Base-by-base conservation (phyloP, 768 basidiomycete genomes). In the Russula vinacea region DNA sequence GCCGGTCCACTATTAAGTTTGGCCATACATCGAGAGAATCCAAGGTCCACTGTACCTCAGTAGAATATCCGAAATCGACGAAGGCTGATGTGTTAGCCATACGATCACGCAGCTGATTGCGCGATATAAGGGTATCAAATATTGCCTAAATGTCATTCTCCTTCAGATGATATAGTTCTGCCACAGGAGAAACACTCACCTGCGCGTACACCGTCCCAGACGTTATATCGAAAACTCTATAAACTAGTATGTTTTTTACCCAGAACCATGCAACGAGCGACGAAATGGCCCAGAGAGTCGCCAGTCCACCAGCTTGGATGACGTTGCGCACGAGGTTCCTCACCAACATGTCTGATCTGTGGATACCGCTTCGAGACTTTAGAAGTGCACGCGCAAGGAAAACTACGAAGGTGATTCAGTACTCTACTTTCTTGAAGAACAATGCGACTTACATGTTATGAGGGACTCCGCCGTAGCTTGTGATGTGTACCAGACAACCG, bases 201-300 rank as follows among this genome's bases (percentile, higher is more conserved):
- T 59, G 58, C 13, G 58, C 29, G 49, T 59, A 58, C 24, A 58
- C 47, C 9, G 47, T 26, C 14, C 57, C 57, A 19, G 57, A 58
- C 1, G 57, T 58, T 19, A 40, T 40, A 16, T 59, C 49, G 49
- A 59, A 59, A n/a, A 59, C 2, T 14, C 58, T 59, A 26, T 33
- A 59, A 13, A n/a, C 6, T 2, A 17, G 5, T 7, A 29, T 6
- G 11, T 26, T 2, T 5, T 49, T 40, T 16, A 60, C 5, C 33
- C 52, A 19, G 51, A 53, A 60, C 59, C 59, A 60, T 22, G 59
- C 17, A 2, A 10, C 42, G 13, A 44, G 11, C 1, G 51, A 29
- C 24, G 22, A n/a, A 19, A 60, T 22, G 1, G 59, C n/a, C 59
- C 59, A 60, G 32, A 24, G 11, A 6, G n/a, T 53, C 5, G 59